Evolutionary conservation across 768 basidiomycete species (phyloP).

Genomic region (Termitomyces sp.): DNA sequence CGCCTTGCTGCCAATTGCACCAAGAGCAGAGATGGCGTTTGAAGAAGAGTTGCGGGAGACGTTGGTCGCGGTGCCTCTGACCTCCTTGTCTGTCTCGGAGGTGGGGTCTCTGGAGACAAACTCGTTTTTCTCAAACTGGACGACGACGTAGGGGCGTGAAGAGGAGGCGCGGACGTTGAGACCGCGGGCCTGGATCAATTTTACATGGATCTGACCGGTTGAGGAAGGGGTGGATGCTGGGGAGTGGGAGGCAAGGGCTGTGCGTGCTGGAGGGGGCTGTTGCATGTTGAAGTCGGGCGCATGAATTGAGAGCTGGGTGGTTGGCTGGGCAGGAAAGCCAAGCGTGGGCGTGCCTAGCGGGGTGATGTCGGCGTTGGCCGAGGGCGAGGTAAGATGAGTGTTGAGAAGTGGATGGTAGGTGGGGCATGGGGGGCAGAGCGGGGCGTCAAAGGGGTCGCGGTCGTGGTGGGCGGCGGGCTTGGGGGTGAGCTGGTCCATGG

Average conservation of each 20-base stretch:
- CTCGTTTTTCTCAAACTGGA: conserved; percentile 98
- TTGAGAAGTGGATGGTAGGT: conserved; percentile 36
- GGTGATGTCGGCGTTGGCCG: conserved; percentile 41
- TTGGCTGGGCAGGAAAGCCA: conserved; percentile 50
- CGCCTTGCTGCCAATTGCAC: conserved; percentile 52
- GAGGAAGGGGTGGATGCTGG: conserved; percentile 36
- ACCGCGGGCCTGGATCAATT: conserved; percentile 87
- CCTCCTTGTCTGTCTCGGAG: conserved; percentile 82
- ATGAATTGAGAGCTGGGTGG: conserved; percentile 72
- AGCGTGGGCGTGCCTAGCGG: conserved; percentile 38
- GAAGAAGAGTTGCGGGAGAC: conserved; percentile 48
- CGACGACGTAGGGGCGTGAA: conserved; percentile 89
- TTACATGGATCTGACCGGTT: conserved; percentile 86
- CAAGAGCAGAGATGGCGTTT: conserved; percentile 63
- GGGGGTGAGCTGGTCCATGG: conserved; percentile 60
- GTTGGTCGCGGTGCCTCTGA: conserved; percentile 74
- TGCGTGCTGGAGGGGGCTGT: conserved; percentile 47
- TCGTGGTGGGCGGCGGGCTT: conserved; percentile 37
- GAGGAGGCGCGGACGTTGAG: conserved; percentile 67
- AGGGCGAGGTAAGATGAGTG: conserved; percentile 25
- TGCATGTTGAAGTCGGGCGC: conserved; percentile 83
- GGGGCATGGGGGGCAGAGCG: conserved; percentile 28
- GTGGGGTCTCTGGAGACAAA: conserved; percentile 92
- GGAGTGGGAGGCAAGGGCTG: conserved; percentile 14
- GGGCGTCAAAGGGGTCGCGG: conserved; percentile 61